These are phyloP conservation scores for Falciphora oryzae DNA, from an alignment of 2,329 filamentous ascomycete species.

Conservation along the genomic window DNA sequence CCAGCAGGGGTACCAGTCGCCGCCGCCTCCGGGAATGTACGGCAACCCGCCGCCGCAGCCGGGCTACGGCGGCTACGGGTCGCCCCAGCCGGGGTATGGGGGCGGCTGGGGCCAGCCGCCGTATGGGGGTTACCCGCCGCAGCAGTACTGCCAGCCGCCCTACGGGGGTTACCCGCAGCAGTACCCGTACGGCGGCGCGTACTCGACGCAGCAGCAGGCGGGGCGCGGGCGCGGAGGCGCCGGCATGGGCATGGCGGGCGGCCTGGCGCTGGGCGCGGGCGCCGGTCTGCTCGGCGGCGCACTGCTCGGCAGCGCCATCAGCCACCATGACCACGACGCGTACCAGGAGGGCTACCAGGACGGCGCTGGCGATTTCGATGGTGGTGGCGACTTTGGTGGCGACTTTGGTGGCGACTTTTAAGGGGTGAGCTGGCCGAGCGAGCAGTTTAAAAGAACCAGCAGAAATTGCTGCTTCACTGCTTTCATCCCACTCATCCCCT, in stretches of 20 bases:
- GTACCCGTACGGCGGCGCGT: conserved; percentile 24
- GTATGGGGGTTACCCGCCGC: conserved; percentile 23
- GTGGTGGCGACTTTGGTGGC: conserved; percentile 27
- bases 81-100: conserved; percentile 24
- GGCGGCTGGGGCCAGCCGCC: conserved; percentile 25
- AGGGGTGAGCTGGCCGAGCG: no score
- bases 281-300: conserved; percentile 76
- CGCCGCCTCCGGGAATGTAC: not conserved
- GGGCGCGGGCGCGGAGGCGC: conserved; percentile 24
- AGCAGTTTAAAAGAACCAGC: no score
- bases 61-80: conserved; percentile 22
- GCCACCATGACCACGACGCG: conserved; percentile 54
- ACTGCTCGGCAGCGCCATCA: conserved; percentile 61
- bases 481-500: no score
- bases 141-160: conserved; percentile 25
- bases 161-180: conserved; percentile 18
- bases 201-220: conserved; percentile 16
- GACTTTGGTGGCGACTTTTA: conserved; percentile 17
- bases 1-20: conserved; percentile 8
- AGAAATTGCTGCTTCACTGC: no score
- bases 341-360: conserved; percentile 44
- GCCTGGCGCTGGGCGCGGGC: conserved; percentile 70
- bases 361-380: conserved; percentile 26
- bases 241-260: conserved; percentile 64
- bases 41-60: not conserved